Conservation (phyloP, 148 eudicot species). For the Pouteria glomerata region DNA sequence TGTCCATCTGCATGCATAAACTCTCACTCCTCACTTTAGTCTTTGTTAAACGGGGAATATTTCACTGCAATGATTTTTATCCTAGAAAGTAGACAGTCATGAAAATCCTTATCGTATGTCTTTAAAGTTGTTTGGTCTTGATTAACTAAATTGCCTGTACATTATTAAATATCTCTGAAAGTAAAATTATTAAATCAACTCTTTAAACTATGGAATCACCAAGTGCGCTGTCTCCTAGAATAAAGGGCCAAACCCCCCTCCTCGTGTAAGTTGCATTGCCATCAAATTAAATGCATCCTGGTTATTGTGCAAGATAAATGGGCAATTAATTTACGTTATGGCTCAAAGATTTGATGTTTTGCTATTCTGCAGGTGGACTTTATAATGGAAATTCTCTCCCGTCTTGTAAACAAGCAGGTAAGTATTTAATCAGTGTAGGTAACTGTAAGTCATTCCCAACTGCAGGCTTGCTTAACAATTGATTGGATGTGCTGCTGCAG, state of each 20-base stretch:
- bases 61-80: too few relatives aligned
- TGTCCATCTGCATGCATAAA: background rate
- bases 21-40: background rate
- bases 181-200: background rate
- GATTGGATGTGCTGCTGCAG: constrained; percentile 32
- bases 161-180: background rate
- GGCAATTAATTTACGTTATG: background rate
- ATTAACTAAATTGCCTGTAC: background rate
- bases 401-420: constrained; percentile 98
- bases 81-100: background rate
- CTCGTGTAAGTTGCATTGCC: background rate
- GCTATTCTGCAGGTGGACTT: constrained; percentile 70
- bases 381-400: constrained; percentile 89
- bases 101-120: background rate
- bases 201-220: background rate
- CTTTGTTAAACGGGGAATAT: background rate
- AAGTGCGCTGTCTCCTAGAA: background rate
- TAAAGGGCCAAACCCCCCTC: background rate
- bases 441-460: background rate
- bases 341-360: background rate
- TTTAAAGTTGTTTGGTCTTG: background rate
- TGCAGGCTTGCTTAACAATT: constrained; percentile 12
- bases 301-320: background rate
- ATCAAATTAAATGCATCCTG: background rate
- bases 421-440: background rate